Evolutionary conservation across 495 filamentous ascomycete genomes (phyloP).

Genomic region (Xylaria acuta): DNA sequence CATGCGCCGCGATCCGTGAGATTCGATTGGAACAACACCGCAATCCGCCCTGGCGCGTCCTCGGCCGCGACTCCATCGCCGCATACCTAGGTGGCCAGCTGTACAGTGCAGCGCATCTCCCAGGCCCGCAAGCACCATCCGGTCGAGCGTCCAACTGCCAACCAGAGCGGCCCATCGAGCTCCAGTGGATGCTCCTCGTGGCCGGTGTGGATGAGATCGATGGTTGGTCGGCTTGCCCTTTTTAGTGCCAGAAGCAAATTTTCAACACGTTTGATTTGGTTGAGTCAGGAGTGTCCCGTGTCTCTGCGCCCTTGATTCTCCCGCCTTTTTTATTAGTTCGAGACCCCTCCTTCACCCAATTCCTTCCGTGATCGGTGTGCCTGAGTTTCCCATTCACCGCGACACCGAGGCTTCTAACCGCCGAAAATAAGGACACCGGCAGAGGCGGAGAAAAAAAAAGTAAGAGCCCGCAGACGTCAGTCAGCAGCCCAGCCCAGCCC

Average conservation of each 20-base stretch:
- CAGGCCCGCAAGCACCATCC: not conserved
- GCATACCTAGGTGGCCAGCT: conserved; percentile 13
- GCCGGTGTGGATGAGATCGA: conserved; percentile 22
- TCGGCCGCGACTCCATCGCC: not conserved
- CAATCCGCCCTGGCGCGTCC: not conserved
- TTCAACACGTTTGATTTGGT: conserved; percentile 24
- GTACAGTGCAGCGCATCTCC: not conserved
- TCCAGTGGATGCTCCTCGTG: conserved; percentile 16
- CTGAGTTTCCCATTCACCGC: conserved; percentile 17
- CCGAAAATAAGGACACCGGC: conserved; percentile 3
- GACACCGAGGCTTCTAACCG: conserved; percentile 18
- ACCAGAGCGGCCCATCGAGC: conserved; percentile 2
- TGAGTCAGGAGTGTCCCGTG: conserved; percentile 13
- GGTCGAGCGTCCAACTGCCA: conserved; percentile 1
- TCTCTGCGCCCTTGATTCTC: conserved; percentile 17
- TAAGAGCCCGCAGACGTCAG: conserved; percentile 25
- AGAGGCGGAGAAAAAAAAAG: conserved; percentile 16
- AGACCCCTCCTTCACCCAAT: conserved; percentile 30
- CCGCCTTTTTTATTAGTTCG: conserved; percentile 26
- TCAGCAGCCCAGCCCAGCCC: conserved; percentile 27
- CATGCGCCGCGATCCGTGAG: not conserved
- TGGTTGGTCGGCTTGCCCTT: conserved; percentile 23
- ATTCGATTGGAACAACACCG: conserved; percentile 13
- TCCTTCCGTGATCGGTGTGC: conserved; percentile 31
- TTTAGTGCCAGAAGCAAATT: conserved; percentile 29